Conservation (phyloP, 805 yeast genomes). For the Metschnikowia noctiluminum region DNA sequence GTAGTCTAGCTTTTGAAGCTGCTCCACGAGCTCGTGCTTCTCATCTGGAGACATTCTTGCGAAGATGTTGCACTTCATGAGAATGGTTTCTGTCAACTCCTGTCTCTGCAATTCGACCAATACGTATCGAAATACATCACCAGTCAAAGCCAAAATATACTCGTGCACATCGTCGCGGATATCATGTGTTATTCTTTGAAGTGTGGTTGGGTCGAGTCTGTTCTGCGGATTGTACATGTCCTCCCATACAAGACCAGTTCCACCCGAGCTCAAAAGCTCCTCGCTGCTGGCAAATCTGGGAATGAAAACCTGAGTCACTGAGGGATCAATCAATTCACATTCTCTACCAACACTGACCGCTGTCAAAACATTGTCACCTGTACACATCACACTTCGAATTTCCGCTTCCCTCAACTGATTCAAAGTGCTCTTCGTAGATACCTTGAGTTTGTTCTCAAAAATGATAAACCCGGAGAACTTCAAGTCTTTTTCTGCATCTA, state of each 20-base stretch:
- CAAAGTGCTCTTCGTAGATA: conserved; percentile 61
- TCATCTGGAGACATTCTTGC: conserved; percentile 99
- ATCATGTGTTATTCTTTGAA: conserved; percentile 42
- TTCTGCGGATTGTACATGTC: conserved; percentile 58
- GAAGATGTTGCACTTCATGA: conserved; percentile 72
- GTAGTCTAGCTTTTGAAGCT: conserved; percentile 78
- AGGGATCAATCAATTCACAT: conserved; percentile 59
- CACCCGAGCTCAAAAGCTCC: conserved; percentile 14
- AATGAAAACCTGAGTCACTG: conserved; percentile 38
- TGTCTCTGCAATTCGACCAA: conserved; percentile 51
- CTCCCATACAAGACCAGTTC: conserved; percentile 57
- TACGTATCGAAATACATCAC: conserved; percentile 82
- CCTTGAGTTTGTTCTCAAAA: conserved; percentile 87
- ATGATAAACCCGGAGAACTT: conserved; percentile 83
- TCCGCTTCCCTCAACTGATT: conserved; percentile 59
- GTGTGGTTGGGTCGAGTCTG: conserved; percentile 60
- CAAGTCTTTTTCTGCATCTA: conserved; percentile 63
- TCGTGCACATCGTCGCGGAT: conserved; percentile 25
- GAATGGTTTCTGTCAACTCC: conserved; percentile 48
- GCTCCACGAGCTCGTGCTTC: conserved; percentile 91
- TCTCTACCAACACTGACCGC: conserved; percentile 92
- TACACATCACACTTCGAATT: conserved; percentile 89
- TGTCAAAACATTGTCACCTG: conserved; percentile 94
- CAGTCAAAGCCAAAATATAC: conserved; percentile 82
- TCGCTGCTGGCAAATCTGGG: conserved; percentile 53